Evolutionary conservation across 345 rosid genomes (phyloP), one percentile per base, ranked within the genome.

Genomic region (Odontarrhena argentea): DNA sequence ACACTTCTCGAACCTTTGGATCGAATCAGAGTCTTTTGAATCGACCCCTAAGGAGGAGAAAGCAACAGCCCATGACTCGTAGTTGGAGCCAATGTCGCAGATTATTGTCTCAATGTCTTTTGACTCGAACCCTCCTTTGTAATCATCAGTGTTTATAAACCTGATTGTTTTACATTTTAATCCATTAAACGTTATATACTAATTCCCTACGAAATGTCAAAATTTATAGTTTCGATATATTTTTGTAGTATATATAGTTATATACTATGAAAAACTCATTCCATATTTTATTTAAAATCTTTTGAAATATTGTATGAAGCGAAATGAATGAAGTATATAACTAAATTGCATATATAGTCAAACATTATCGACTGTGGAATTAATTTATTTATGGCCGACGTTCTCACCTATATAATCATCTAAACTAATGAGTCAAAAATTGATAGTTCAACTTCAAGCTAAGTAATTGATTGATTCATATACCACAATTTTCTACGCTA

Each of bases 91-190:
- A 26, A 89, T 67, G 81, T 9, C 69, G 35, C 76, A 28, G 14
- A 89, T 60, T n/a, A 89, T 32, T 4, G 56, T 5, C 0, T 85
- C 86, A 2, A 87, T 44, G 7, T 79, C 80, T 60, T 76, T 66
- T 9, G 44, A 46, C 25, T 71, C 73, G 30, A 85, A 82, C 30
- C 93, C 93, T 70, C 96, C 91, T 73, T 79, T 71, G 36, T 87
- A 89, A 14, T 78, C 84, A 3, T 82, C 93, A 9, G 9, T 14
- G 58, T 82, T 80, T 56, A 87, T 68, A 62, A 82, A 87, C 85
- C 96, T 89, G 35, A 15, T 9, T 26, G 6, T 3, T 35, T 41
- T 49, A 10, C 60, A 65, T 49, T 57, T 9, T 18, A 0, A 18
- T 18, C 22, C 22, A 18, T 18, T 18, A 18, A 18, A 18, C 22